Evolutionary conservation across 305 asterid genomes (phyloP).

Genomic region (Fraxinus nigra): DNA sequence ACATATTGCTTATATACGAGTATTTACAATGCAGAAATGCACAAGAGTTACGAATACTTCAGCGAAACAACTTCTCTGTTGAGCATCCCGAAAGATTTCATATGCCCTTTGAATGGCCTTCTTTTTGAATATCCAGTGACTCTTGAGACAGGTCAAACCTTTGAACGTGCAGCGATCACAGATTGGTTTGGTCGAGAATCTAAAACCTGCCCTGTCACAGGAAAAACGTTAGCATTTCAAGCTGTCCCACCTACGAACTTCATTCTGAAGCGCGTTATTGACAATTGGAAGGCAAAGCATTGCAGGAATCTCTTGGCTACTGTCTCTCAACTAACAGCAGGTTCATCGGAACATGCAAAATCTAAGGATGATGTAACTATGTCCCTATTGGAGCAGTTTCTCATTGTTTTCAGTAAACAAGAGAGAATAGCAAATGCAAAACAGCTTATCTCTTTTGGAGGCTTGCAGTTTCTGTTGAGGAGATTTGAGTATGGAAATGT

Average conservation of each 20-base stretch:
- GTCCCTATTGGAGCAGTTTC: slow-evolving; percentile 45
- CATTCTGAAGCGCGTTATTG: slow-evolving; percentile 61
- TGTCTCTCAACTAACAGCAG: slow-evolving; percentile 31
- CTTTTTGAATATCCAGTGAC: slow-evolving; percentile 72
- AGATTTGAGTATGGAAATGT: slow-evolving; percentile 40
- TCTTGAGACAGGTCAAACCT: slow-evolving; percentile 77
- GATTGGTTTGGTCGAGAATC: slow-evolving; percentile 55
- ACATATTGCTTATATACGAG: slow-evolving; percentile 1
- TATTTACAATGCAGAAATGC: slow-evolving; percentile 32
- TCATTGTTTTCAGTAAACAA: slow-evolving; percentile 39
- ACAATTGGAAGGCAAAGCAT: slow-evolving; percentile 56
- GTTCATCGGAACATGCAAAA: slow-evolving; percentile 17
- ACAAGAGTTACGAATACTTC: slow-evolving; percentile 23
- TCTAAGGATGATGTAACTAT: slow-evolving; percentile 34
- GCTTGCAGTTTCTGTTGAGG: slow-evolving; percentile 51
- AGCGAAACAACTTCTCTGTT: slow-evolving; percentile 21
- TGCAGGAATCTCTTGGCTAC: slow-evolving; percentile 36
- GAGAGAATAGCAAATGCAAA: slow-evolving; percentile 38
- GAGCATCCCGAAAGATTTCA: slow-evolving; percentile 55
- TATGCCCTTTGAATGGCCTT: slow-evolving; percentile 65
- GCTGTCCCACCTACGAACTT: slow-evolving; percentile 56
- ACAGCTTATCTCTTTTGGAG: slow-evolving; percentile 50
- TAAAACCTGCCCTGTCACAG: slow-evolving; percentile 60
- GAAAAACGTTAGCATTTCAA: slow-evolving; percentile 43
- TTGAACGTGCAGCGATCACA: slow-evolving; percentile 55